Conservation (phyloP, 1,284 basidiomycete species). For the Afroboletus lepidellus region DNA sequence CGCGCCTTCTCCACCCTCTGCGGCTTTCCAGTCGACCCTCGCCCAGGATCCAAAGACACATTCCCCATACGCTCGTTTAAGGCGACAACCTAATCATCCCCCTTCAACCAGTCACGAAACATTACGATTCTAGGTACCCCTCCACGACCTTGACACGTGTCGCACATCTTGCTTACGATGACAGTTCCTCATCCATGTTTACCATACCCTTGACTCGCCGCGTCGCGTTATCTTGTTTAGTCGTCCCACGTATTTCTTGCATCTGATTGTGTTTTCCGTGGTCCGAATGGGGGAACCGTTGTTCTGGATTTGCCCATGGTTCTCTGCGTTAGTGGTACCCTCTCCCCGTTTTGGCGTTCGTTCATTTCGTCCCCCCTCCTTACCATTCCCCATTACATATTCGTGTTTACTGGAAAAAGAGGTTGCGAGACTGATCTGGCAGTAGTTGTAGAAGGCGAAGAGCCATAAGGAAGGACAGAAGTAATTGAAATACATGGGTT, state of each 20-base stretch:
- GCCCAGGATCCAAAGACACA: constrained; percentile 16
- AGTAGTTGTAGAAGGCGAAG: constrained; percentile 28
- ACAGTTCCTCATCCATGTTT: constrained; percentile 25
- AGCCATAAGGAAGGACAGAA: constrained; percentile 27
- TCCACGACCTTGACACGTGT: constrained; percentile 14
- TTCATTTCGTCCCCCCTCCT: constrained; percentile 13
- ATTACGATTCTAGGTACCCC: constrained; percentile 19
- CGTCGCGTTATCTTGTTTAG: constrained; percentile 33
- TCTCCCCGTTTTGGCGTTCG: constrained; percentile 4
- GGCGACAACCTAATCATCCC: constrained; percentile 31
- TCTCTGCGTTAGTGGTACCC: constrained; percentile 20
- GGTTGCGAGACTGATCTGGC: constrained; percentile 29
- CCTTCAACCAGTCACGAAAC: constrained; percentile 22
- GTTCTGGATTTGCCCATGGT: constrained; percentile 17
- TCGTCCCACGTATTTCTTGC: constrained; percentile 24
- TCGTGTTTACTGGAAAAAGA: constrained; percentile 24
- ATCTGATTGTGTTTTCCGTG: constrained; percentile 27
- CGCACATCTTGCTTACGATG: constrained; percentile 33
- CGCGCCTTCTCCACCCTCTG: not conserved
- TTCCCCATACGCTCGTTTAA: constrained; percentile 21
- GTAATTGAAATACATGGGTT: constrained; percentile 31
- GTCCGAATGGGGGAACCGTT: constrained; percentile 21
- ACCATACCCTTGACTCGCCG: constrained; percentile 33
- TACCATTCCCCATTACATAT: constrained; percentile 19
- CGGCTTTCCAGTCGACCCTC: constrained; percentile 9